Conservation (phyloP, 2,329 filamentous ascomycete species). For the Calonectria pseudoturangicola region DNA sequence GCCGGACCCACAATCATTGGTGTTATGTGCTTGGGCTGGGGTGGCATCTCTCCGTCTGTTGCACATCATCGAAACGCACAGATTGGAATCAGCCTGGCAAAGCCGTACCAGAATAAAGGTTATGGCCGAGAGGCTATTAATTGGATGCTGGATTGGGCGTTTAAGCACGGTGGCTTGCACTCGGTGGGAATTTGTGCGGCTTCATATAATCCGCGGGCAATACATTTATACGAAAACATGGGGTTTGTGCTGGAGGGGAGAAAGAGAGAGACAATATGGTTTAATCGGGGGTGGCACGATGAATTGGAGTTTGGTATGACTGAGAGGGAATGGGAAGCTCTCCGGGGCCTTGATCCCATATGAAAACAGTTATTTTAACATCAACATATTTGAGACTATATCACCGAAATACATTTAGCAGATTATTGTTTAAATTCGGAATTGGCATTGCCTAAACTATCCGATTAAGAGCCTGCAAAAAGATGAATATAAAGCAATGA, state of each 20-base stretch:
- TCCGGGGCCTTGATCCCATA: conserved; percentile 36
- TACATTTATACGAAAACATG: conserved; percentile 64
- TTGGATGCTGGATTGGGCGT: conserved; percentile 68
- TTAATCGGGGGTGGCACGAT: conserved; percentile 65
- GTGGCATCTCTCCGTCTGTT: conserved; percentile 21
- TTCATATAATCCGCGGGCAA: conserved; percentile 65
- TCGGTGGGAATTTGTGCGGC: conserved; percentile 63
- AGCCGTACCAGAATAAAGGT: conserved; percentile 60
- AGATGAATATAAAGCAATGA: too few relatives aligned
- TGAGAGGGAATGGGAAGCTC: conserved; percentile 61
- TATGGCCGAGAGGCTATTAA: conserved; percentile 68
- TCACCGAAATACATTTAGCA: too few relatives aligned
- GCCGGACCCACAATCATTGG: conserved; percentile 38
- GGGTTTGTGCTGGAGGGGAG: conserved; percentile 67
- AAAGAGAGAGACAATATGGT: conserved; percentile 63
- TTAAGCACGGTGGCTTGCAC: conserved; percentile 65
- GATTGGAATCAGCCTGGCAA: conserved; percentile 61
- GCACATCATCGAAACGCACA: conserved; percentile 43
- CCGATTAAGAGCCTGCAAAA: too few relatives aligned
- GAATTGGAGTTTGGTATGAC: conserved; percentile 61
- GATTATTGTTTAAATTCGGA: too few relatives aligned
- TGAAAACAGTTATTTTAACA: neutral
- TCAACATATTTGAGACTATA: too few relatives aligned
- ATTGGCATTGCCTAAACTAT: too few relatives aligned
- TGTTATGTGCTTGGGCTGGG: conserved; percentile 42